phyloP scores from a whole-genome alignment of 2,329 filamentous ascomycete genomes.

The Stenocarpella maydis region DNA sequence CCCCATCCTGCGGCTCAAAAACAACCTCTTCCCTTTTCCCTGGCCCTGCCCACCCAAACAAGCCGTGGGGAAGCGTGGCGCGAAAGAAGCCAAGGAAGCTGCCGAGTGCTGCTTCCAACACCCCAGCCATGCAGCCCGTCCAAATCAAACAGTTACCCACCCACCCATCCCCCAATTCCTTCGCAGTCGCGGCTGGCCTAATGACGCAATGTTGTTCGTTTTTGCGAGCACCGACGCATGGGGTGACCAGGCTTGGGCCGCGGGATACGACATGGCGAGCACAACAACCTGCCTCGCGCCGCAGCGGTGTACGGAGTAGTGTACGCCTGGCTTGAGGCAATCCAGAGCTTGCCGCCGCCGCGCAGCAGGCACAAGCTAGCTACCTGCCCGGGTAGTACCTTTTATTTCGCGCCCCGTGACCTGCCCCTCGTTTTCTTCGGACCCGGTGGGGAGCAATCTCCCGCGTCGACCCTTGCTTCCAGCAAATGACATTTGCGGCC shows the following conservation, averaged over 20 bases:
- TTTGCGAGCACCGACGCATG: not conserved
- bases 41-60: not conserved
- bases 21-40: not conserved
- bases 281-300: constrained; percentile 20
- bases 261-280: constrained; percentile 12
- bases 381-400: constrained; percentile 11
- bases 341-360: not conserved
- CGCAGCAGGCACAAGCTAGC: constrained; percentile 17
- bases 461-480: constrained; percentile 29
- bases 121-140: not conserved
- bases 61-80: not conserved
- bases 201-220: constrained; percentile 32
- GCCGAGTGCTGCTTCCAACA: constrained; percentile 11
- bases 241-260: not conserved
- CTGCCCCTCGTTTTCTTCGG: constrained; percentile 28
- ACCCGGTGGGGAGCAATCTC: constrained; percentile 24
- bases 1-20: constrained; percentile 27
- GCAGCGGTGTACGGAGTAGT: not conserved
- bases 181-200: constrained; percentile 16
- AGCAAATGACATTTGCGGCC: constrained; percentile 15
- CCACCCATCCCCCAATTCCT: constrained; percentile 20
- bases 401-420: constrained; percentile 22
- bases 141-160: constrained; percentile 2
- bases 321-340: not conserved
- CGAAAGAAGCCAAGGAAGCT: not conserved